A percentile compares a stretch with the other conserved stretches of the same genome.
phyloP scores from a whole-genome alignment of 2,329 filamentous ascomycete genomes.

The Coniella lustricola region DNA sequence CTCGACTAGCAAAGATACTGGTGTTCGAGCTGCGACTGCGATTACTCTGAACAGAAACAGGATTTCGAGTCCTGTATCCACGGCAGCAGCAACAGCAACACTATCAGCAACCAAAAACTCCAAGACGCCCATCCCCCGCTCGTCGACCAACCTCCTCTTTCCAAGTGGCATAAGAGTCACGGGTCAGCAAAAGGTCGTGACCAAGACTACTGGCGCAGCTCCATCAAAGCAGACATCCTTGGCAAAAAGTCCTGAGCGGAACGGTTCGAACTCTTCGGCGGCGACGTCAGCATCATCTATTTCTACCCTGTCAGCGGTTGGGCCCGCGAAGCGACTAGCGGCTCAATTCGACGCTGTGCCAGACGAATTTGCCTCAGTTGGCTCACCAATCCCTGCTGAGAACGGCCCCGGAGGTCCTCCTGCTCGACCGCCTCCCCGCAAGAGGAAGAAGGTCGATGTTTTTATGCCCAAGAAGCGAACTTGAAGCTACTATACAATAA shows the following conservation, averaged over 20 bases:
- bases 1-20: not conserved
- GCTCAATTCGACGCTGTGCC: not conserved
- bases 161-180: not conserved
- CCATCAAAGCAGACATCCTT: not conserved
- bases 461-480: constrained; percentile 41
- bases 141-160: not conserved
- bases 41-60: no score
- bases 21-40: not conserved
- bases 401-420: constrained; percentile 10
- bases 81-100: not conserved
- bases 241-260: not conserved
- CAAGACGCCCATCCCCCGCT: not conserved
- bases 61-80: not conserved
- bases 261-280: constrained; percentile 17
- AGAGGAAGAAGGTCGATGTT: constrained; percentile 41
- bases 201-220: not conserved
- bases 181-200: constrained; percentile 1
- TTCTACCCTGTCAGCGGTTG: no score
- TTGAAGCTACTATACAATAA: no score
- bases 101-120: not conserved
- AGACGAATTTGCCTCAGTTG: not conserved
- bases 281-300: constrained; percentile 19
- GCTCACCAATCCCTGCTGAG: constrained; percentile 10
- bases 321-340: constrained; percentile 7
- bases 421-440: constrained; percentile 21